Conservation (phyloP, 805 yeast species). For the Ogataea pignaliae region DNA sequence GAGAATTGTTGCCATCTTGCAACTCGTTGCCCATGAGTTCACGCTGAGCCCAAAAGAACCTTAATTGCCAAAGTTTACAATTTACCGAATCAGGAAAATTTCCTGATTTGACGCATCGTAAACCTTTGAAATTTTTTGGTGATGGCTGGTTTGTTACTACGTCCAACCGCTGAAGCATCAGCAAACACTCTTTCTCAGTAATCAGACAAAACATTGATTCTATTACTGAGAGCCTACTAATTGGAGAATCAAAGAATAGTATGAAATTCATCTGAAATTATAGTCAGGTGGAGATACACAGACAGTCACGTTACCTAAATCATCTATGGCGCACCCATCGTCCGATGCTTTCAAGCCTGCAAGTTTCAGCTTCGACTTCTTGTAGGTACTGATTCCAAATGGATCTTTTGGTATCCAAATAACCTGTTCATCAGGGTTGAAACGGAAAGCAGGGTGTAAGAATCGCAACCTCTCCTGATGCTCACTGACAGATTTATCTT, state of each 20-base stretch:
- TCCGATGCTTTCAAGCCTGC: conserved; percentile 17
- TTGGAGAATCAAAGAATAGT: too few relatives aligned
- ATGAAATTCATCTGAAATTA: conserved; percentile 2
- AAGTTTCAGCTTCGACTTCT: conserved; percentile 18
- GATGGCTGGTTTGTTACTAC: conserved; percentile 14
- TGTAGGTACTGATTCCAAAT: conserved; percentile 27
- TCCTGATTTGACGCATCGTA: too few relatives aligned
- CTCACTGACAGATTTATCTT: too few relatives aligned
- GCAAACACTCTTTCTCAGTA: too few relatives aligned
- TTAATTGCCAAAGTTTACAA: conserved; percentile 7
- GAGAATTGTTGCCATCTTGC: too few relatives aligned
- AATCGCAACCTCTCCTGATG: conserved; percentile 10
- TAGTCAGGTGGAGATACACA: conserved; percentile 17
- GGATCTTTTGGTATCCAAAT: conserved; percentile 31
- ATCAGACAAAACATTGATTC: too few relatives aligned
- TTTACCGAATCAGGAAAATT: conserved; percentile 9
- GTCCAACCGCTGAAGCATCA: too few relatives aligned
- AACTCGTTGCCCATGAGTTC: too few relatives aligned
- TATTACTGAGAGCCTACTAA: too few relatives aligned
- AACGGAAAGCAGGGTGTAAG: conserved; percentile 22
- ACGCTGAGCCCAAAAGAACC: background rate
- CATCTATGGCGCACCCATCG: conserved; percentile 14
- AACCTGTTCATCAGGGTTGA: conserved; percentile 15
- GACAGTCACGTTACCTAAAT: conserved; percentile 7
- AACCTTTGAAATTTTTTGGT: background rate